Percentiles rank a stretch among this genome's conserved stretches.
Evolutionary conservation across 768 basidiomycete genomes (phyloP).

Genomic region (Panaeolus cyanescens): DNA sequence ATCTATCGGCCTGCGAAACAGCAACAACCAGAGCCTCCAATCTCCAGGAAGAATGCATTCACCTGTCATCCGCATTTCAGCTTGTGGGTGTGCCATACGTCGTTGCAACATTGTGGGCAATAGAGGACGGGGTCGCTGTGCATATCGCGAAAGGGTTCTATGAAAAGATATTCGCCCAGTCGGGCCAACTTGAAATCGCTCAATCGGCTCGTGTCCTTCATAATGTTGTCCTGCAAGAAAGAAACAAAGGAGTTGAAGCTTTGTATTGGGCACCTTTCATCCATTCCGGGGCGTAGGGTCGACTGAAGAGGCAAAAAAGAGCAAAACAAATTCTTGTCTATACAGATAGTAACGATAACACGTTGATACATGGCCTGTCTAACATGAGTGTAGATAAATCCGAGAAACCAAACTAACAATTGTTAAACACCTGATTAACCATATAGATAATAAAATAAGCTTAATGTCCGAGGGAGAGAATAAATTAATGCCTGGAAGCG

Average conservation of each 20-base stretch:
- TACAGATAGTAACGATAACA: not conserved
- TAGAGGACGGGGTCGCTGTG: conserved; percentile 30
- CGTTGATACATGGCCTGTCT: not conserved
- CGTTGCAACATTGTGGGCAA: conserved; percentile 35
- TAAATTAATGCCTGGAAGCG: conserved; percentile 26
- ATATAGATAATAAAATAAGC: not conserved
- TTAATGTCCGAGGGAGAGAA: not conserved
- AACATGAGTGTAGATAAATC: not conserved
- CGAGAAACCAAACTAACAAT: not conserved
- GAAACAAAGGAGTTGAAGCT: conserved; percentile 11
- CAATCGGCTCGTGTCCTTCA: conserved; percentile 17
- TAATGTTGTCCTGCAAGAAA: conserved; percentile 8
- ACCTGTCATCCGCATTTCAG: conserved; percentile 36
- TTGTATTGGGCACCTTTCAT: conserved; percentile 16
- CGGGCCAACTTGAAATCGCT: not conserved
- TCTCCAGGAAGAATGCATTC: conserved; percentile 31
- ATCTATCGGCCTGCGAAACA: conserved; percentile 40
- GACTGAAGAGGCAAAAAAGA: not conserved
- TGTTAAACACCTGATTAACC: not conserved
- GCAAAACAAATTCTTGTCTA: not conserved
- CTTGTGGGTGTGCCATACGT: conserved; percentile 22
- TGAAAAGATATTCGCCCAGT: not conserved
- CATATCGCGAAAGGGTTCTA: conserved; percentile 28
- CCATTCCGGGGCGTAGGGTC: conserved; percentile 14
- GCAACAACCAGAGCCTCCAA: conserved; percentile 17